Conservation (phyloP, 768 basidiomycete genomes). For the Mycena haematopus region DNA sequence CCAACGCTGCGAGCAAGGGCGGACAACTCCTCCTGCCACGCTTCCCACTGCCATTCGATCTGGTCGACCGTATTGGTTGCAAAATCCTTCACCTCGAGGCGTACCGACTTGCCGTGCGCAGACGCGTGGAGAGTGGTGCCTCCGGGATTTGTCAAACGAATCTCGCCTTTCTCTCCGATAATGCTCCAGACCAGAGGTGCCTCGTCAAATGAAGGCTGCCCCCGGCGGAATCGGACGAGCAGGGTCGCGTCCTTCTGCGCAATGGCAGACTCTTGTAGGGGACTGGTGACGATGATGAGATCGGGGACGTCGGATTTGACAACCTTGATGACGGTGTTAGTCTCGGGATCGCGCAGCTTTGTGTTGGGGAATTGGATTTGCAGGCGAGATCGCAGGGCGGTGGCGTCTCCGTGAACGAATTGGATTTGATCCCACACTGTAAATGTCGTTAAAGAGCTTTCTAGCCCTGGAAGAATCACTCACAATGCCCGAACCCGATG, state of each 20-base stretch:
- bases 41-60: conserved; percentile 5
- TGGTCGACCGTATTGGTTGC: not conserved
- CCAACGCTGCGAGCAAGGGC: not conserved
- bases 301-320: conserved; percentile 24
- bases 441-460: too few species aligned
- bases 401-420: conserved; percentile 28
- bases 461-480: too few species aligned
- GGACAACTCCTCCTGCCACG: conserved; percentile 15
- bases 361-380: conserved; percentile 21
- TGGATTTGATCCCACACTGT: conserved; percentile 25
- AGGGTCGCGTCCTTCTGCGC: conserved; percentile 25
- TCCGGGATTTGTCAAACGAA: conserved; percentile 3
- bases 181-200: conserved; percentile 25
- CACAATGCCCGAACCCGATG: conserved; percentile 21
- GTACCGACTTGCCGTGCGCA: not conserved
- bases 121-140: not conserved
- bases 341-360: conserved; percentile 24
- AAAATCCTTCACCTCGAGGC: conserved; percentile 8
- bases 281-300: conserved; percentile 28
- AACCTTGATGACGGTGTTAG: conserved; percentile 18
- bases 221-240: conserved; percentile 25
- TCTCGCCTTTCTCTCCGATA: conserved; percentile 28
- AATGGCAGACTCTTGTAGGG: conserved; percentile 9
- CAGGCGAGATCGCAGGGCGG: conserved; percentile 1
- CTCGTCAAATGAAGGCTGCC: conserved; percentile 11